Percentiles rank a stretch among this genome's conserved stretches.
phyloP scores from a whole-genome alignment of 2,329 filamentous ascomycete genomes.

The Lojkania enalia region DNA sequence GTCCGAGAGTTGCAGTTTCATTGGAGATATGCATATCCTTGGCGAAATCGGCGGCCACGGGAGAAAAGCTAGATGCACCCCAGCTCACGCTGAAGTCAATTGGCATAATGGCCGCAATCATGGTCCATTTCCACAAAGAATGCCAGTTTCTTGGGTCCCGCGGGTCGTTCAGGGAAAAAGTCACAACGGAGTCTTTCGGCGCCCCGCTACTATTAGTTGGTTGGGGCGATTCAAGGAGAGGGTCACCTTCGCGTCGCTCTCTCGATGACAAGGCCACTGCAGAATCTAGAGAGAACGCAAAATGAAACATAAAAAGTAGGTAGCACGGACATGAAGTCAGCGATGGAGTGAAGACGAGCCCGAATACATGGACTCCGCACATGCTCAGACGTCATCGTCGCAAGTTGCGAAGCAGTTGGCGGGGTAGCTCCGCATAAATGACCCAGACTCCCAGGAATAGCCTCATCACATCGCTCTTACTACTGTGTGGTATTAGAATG shows the following conservation, averaged over 20 bases:
- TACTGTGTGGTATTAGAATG: too few species aligned
- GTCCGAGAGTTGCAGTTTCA: conserved; percentile 49
- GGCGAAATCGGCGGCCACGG: conserved; percentile 47
- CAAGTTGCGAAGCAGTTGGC: too few species aligned
- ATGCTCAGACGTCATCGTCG: too few species aligned
- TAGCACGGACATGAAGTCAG: too few species aligned
- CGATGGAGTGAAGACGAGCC: too few species aligned
- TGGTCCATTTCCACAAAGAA: conserved; percentile 37
- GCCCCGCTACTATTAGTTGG: background rate
- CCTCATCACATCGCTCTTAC: too few species aligned
- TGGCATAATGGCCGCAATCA: conserved; percentile 40
- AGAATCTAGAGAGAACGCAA: too few species aligned
- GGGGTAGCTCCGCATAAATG: too few species aligned
- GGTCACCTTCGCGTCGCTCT: conserved; percentile 6
- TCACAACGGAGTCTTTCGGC: conserved; percentile 24
- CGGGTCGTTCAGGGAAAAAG: conserved; percentile 22
- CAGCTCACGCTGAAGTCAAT: conserved; percentile 46
- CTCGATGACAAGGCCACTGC: too few species aligned
- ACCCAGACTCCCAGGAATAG: too few species aligned
- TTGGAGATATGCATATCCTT: conserved; percentile 47
- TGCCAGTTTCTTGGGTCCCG: conserved; percentile 44
- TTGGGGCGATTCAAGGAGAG: conserved; percentile 8
- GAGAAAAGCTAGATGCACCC: conserved; percentile 54
- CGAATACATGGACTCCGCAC: too few species aligned
- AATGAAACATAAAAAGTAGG: too few species aligned